A percentile compares a stretch with the other conserved stretches of the same genome.
Conservation (phyloP, 805 yeast species). For the Kluyveromyces siamensis region DNA sequence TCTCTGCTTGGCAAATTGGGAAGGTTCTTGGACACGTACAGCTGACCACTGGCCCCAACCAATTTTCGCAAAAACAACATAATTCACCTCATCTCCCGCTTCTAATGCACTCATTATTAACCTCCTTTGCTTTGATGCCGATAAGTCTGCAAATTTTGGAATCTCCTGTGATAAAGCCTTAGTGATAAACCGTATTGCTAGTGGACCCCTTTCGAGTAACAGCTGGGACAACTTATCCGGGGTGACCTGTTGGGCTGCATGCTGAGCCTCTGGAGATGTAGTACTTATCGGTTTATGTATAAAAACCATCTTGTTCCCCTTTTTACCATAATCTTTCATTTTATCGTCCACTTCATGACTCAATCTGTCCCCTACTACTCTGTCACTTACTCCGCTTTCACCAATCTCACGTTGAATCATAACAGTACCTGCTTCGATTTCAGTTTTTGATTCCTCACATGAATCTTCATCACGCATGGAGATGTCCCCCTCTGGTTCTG, state of each 20-base stretch:
- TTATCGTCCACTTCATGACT: not conserved
- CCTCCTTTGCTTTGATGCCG: slow-evolving; percentile 82
- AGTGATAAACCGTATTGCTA: slow-evolving; percentile 86
- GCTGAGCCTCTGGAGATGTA: slow-evolving; percentile 79
- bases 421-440: not conserved
- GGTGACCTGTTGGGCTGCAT: slow-evolving; percentile 79
- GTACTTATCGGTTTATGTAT: slow-evolving; percentile 41
- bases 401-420: not conserved
- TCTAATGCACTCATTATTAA: slow-evolving; percentile 86
- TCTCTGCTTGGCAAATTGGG: slow-evolving; percentile 32
- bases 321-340: not conserved
- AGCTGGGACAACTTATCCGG: slow-evolving; percentile 66
- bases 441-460: not conserved
- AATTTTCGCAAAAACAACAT: slow-evolving; percentile 75
- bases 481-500: not conserved
- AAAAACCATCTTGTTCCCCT: not conserved
- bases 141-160: slow-evolving; percentile 68
- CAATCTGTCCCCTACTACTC: not conserved
- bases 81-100: slow-evolving; percentile 44
- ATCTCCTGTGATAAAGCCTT: slow-evolving; percentile 66
- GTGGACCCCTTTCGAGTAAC: slow-evolving; percentile 67
- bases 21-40: slow-evolving; percentile 33
- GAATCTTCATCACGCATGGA: not conserved
- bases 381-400: not conserved
- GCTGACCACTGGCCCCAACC: slow-evolving; percentile 98